These are phyloP conservation scores for Fusarium goolgardi DNA, from an alignment of 2,329 filamentous ascomycete species.

Conservation along the genomic window DNA sequence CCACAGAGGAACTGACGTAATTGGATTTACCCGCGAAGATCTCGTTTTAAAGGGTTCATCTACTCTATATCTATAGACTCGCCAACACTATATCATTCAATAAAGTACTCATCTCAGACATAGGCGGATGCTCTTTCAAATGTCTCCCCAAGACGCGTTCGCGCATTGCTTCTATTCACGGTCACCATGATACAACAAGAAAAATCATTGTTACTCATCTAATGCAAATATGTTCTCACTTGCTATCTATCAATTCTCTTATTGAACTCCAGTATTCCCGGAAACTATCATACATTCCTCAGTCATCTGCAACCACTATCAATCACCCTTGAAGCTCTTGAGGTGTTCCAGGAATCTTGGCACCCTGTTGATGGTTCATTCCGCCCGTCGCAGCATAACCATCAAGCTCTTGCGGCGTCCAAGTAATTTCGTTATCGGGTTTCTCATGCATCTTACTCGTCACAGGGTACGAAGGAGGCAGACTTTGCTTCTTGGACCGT, in stretches of 20 bases:
- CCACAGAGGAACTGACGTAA: conserved; percentile 22
- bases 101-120: too few species aligned
- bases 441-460: not conserved
- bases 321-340: conserved; percentile 11
- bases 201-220: not conserved
- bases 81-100: too few species aligned
- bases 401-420: not conserved
- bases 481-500: not conserved
- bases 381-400: not conserved
- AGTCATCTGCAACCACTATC: not conserved
- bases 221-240: not conserved
- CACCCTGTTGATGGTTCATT: not conserved
- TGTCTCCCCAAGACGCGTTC: too few species aligned
- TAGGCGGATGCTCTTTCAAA: too few species aligned
- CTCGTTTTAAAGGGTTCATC: too few species aligned
- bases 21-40: too few species aligned
- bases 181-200: not conserved
- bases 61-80: too few species aligned
- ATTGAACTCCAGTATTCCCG: not conserved
- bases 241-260: rapidly evolving
- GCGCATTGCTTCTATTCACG: not conserved
- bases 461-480: not conserved
- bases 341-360: not conserved
- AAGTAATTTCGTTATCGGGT: not conserved
- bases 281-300: not conserved